Base-by-base conservation (phyloP, 2,329 filamentous ascomycete genomes). In the Thelonectria blattea region DNA sequence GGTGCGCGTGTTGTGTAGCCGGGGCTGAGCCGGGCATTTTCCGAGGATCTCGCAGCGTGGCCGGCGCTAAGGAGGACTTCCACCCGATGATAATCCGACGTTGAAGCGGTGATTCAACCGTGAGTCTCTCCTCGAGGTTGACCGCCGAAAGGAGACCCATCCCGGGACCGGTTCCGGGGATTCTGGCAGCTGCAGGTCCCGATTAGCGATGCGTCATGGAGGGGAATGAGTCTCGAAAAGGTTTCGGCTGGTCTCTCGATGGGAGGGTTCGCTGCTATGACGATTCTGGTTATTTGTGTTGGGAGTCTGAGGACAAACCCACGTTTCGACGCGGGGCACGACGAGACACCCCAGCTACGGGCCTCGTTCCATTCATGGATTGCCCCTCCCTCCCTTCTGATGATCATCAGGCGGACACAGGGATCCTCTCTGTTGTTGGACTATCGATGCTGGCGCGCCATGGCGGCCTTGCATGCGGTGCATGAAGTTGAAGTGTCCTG, bases 381-480 rank as follows among this genome's bases (percentile, higher is more conserved):
- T 24, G 18, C 17, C 12, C 18, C 17, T 46, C 20, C n/a, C 17
- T 42, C 39, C 39, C 39, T 42, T 10, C 9, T 6, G 11, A 30
- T 27, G 57, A 52, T 41, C 52, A 18, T 52, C 22, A 39, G 37
- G 46, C 30, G 15, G 46, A 41, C 41, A 51, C 30, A 39, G 20
- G 39, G 50, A 37, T 46, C 14, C 43, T 48, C 32, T 37, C 46
- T 20, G 41, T n/a, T 32, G 15, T 39, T 50, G 52, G 37, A 11
- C 27, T 17, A 48, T 46, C 7, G 27, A 30, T n/a, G 15, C 9
- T 46, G 52, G 42, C 9, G 46, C 46, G 41, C 41, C 41, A 59
- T 60, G n/a, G n/a, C n/a, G n/a, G n/a, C n/a, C n/a, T n/a, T n/a
- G 57, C 57, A 60, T 51, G 47, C 15, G 32, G 45, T 48, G 39